Conservation (phyloP, 2,329 filamentous ascomycete genomes). For the Dothideomycetes sp. region DNA sequence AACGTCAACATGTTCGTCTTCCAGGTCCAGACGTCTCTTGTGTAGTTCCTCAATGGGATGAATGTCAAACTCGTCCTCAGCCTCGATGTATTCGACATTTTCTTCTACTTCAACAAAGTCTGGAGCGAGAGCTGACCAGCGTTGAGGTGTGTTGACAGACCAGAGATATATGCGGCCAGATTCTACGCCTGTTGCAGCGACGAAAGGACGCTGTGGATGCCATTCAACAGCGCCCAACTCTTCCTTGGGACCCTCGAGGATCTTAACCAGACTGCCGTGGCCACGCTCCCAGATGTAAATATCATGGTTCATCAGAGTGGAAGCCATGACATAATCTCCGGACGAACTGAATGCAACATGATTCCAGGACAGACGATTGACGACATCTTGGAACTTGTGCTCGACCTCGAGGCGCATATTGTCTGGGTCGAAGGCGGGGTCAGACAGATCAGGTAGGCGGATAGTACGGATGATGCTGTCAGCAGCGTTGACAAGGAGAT, state of each 20-base stretch:
- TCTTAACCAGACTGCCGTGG: slow-evolving; percentile 89
- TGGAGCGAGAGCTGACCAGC: slow-evolving; percentile 92
- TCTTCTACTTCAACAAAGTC: slow-evolving; percentile 98
- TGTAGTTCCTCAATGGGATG: slow-evolving; percentile 92
- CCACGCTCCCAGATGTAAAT: slow-evolving; percentile 97
- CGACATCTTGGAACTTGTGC: slow-evolving; percentile 97
- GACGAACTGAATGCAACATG: slow-evolving; percentile 91
- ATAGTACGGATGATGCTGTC: slow-evolving; percentile 94
- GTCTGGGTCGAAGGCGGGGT: slow-evolving; percentile 63
- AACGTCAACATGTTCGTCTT: slow-evolving; percentile 91
- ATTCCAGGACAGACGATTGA: slow-evolving; percentile 93
- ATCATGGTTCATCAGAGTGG: slow-evolving; percentile 96
- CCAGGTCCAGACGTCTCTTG: slow-evolving; percentile 77
- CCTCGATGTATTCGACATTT: slow-evolving; percentile 92
- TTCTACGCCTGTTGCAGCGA: slow-evolving; percentile 87
- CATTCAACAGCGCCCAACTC: slow-evolving; percentile 95
- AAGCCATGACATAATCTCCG: slow-evolving; percentile 91
- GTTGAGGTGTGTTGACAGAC: slow-evolving; percentile 89
- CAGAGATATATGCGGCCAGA: slow-evolving; percentile 91
- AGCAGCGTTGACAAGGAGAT: slow-evolving; percentile 84
- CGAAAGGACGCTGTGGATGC: slow-evolving; percentile 80
- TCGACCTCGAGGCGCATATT: slow-evolving; percentile 85
- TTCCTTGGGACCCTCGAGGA: slow-evolving; percentile 92
- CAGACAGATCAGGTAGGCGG: slow-evolving; percentile 64
- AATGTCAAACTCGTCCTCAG: slow-evolving; percentile 96